Evolutionary conservation across 2,329 filamentous ascomycete genomes (phyloP).

Genomic region (Sporothrix mexicana): DNA sequence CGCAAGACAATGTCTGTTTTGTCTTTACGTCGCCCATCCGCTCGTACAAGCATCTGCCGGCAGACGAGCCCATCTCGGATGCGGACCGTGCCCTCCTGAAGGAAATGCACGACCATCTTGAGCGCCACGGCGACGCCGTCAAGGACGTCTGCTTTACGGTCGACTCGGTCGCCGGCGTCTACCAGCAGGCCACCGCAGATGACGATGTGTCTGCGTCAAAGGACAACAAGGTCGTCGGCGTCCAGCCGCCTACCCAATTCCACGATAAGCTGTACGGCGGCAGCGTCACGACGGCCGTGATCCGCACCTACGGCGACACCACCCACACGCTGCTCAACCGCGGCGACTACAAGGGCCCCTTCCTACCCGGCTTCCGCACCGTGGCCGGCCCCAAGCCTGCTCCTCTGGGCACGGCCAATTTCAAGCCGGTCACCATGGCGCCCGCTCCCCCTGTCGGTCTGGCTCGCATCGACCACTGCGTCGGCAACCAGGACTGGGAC

Average conservation of each 20-base stretch:
- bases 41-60: constrained; percentile 59
- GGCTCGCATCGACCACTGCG: constrained; percentile 89
- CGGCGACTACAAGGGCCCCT: constrained; percentile 70
- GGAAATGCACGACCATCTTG: constrained; percentile 82
- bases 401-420: constrained; percentile 30
- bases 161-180: constrained; percentile 83
- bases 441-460: constrained; percentile 69
- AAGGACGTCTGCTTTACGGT: constrained; percentile 97
- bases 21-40: constrained; percentile 83
- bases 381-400: constrained; percentile 48
- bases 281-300: constrained; percentile 74
- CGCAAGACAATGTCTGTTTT: constrained; percentile 69
- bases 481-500: constrained; percentile 96
- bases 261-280: constrained; percentile 70
- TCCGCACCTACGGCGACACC: constrained; percentile 92
- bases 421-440: constrained; percentile 50
- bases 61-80: constrained; percentile 64
- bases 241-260: constrained; percentile 63
- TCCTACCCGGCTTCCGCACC: constrained; percentile 81
- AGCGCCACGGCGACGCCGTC: constrained; percentile 88
- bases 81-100: constrained; percentile 69
- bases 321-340: constrained; percentile 90
- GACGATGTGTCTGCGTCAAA: constrained; percentile 52
- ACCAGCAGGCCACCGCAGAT: constrained; percentile 70
- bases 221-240: constrained; percentile 46